phyloP scores from a whole-genome alignment of 2,329 filamentous ascomycete species.

The Fusarium camptoceras region DNA sequence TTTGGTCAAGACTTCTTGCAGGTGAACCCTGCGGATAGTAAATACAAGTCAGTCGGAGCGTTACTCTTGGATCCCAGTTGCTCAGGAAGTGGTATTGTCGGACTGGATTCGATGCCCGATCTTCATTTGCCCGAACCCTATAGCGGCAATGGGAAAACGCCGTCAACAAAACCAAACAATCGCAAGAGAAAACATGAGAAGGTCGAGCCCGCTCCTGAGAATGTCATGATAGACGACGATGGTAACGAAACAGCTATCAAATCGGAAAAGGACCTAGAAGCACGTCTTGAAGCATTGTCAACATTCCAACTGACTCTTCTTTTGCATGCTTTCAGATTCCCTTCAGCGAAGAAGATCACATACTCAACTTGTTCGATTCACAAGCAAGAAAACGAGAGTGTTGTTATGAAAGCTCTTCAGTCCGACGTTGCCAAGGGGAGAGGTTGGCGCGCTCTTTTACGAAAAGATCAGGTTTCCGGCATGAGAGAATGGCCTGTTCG shows the following conservation, averaged over 20 bases:
- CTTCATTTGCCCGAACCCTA: constrained; percentile 67
- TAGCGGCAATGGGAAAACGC: constrained; percentile 30
- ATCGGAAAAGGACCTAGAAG: constrained; percentile 67
- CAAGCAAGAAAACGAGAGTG: constrained; percentile 86
- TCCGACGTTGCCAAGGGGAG: constrained; percentile 73
- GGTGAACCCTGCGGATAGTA: constrained; percentile 71
- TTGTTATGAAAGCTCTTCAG: constrained; percentile 77
- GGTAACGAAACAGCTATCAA: constrained; percentile 65
- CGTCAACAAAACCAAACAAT: constrained; percentile 40
- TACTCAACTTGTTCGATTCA: constrained; percentile 97
- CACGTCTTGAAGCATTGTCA: constrained; percentile 78
- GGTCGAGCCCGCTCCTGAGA: constrained; percentile 47
- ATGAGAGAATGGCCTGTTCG: constrained; percentile 80
- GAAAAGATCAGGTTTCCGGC: constrained; percentile 80
- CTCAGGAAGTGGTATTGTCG: constrained; percentile 93
- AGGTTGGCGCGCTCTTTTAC: constrained; percentile 82
- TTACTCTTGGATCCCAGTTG: constrained; percentile 94
- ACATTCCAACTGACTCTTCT: constrained; percentile 86
- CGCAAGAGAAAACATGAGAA: constrained; percentile 62
- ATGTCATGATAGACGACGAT: constrained; percentile 67
- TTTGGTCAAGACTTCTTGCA: constrained; percentile 85
- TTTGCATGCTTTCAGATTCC: constrained; percentile 86
- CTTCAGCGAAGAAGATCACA: constrained; percentile 78
- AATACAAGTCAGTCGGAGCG: constrained; percentile 78
- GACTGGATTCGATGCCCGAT: constrained; percentile 81